phyloP scores from a whole-genome alignment of 345 rosid genomes.

The Cardamine resedifolia region DNA sequence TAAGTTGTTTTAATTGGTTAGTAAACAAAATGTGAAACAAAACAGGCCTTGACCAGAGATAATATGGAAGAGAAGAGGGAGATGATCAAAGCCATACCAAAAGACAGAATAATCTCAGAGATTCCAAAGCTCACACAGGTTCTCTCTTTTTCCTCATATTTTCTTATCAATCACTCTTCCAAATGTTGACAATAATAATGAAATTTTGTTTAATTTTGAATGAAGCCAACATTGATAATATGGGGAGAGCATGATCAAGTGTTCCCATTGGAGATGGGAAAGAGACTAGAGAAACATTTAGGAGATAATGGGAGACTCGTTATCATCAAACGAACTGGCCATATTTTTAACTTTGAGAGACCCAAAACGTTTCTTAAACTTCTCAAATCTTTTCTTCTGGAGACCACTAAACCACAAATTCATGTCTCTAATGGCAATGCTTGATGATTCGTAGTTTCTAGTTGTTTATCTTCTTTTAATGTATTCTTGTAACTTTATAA shows the following conservation, averaged over 20 bases:
- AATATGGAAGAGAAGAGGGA: constrained; percentile 54
- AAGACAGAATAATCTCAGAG: constrained; percentile 48
- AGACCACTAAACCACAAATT: constrained; percentile 8
- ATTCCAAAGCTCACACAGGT: constrained; percentile 63
- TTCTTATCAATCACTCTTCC: background rate
- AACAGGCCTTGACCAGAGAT: constrained; percentile 55
- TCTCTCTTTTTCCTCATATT: background rate
- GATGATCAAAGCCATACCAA: constrained; percentile 54
- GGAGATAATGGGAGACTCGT: constrained; percentile 59
- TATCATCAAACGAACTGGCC: constrained; percentile 65
- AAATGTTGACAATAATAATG: background rate
- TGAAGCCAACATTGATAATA: constrained; percentile 64
- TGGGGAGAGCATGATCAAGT: constrained; percentile 86
- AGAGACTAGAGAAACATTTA: constrained; percentile 67
- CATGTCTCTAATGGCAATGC: background rate
- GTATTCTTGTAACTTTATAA: background rate
- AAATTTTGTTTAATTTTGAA: background rate
- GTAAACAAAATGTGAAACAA: background rate
- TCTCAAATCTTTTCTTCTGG: constrained; percentile 54
- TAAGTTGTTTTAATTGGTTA: background rate
- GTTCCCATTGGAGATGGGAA: constrained; percentile 64
- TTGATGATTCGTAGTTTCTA: background rate
- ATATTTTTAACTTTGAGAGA: constrained; percentile 58
- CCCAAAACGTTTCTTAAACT: constrained; percentile 47
- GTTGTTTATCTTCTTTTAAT: background rate